phyloP scores from a whole-genome alignment of 1,284 basidiomycete genomes.

The Ganoderma boninense region DNA sequence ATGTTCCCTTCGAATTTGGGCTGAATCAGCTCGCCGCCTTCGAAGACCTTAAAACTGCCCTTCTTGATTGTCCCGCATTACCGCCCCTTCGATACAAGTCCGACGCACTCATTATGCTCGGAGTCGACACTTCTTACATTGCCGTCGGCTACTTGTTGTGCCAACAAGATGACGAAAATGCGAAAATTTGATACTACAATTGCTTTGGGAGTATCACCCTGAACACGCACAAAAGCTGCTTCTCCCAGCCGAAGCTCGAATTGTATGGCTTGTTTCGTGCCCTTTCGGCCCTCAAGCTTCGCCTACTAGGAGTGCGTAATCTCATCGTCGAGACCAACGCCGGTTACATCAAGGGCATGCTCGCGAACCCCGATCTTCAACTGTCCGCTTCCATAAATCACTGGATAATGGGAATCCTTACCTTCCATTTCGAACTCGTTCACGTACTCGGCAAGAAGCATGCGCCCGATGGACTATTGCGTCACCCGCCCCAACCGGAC shows the following conservation, averaged over 20 bases:
- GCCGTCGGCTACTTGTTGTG: neutral
- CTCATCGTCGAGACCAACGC: constrained; percentile 50
- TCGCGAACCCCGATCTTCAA: constrained; percentile 49
- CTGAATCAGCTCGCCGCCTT: neutral
- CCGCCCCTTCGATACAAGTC: neutral
- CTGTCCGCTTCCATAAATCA: constrained; percentile 47
- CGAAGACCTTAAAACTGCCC: neutral
- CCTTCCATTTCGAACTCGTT: constrained; percentile 25
- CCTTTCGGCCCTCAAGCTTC: constrained; percentile 28
- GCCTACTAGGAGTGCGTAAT: constrained; percentile 42
- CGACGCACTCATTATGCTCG: neutral
- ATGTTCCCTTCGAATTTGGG: constrained; percentile 24
- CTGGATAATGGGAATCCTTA: constrained; percentile 50
- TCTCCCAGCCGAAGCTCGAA: constrained; percentile 30
- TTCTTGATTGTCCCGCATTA: neutral
- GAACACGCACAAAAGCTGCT: neutral
- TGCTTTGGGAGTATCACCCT: neutral
- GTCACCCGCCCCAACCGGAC: no score
- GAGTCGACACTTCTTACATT: neutral
- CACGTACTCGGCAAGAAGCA: neutral
- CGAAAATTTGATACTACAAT: neutral
- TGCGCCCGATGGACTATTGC: neutral
- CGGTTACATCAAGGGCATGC: constrained; percentile 52
- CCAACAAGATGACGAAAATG: neutral
- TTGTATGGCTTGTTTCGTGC: constrained; percentile 49